phyloP scores from a whole-genome alignment of 352 stramenopile genomes.

The Thraustochytrium striatum region DNA sequence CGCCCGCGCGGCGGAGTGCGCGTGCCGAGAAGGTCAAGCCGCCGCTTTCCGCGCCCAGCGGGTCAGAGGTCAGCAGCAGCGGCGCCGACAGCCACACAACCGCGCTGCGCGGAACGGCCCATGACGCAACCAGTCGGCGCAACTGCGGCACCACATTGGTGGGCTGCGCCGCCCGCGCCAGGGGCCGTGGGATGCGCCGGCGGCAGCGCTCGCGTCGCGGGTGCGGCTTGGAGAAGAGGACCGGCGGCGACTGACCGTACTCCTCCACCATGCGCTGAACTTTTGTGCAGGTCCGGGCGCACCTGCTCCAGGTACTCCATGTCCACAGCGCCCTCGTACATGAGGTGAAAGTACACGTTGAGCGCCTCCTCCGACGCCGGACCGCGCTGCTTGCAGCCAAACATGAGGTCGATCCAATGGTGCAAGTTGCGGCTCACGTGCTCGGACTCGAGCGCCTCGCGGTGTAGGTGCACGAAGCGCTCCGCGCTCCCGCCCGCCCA shows the following conservation, averaged over 20 bases:
- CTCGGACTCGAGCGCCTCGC: slow-evolving; percentile 89
- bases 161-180: not conserved
- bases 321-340: slow-evolving; percentile 96
- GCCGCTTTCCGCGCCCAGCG: not conserved
- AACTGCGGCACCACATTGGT: not conserved
- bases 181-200: too few species aligned
- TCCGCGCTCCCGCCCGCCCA: slow-evolving; percentile 78
- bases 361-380: slow-evolving; percentile 81
- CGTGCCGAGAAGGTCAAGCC: too few species aligned
- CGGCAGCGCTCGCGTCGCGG: not conserved
- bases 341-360: slow-evolving; percentile 98
- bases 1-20: not conserved
- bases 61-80: not conserved
- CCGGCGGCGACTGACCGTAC: slow-evolving; percentile 12
- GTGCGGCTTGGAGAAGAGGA: slow-evolving; percentile 1
- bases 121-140: too few species aligned
- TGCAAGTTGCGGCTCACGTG: slow-evolving; percentile 86
- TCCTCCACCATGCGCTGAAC: slow-evolving; percentile 39
- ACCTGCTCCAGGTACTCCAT: slow-evolving; percentile 37
- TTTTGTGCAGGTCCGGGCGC: slow-evolving; percentile 15
- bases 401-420: slow-evolving; percentile 98
- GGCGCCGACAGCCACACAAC: not conserved
- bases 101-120: not conserved
- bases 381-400: slow-evolving; percentile 86
- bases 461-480: slow-evolving; percentile 91